Percentiles rank a stretch among this genome's conserved stretches.
Evolutionary conservation across 768 basidiomycete species (phyloP).

Genomic region (Pleurotus giganteus): DNA sequence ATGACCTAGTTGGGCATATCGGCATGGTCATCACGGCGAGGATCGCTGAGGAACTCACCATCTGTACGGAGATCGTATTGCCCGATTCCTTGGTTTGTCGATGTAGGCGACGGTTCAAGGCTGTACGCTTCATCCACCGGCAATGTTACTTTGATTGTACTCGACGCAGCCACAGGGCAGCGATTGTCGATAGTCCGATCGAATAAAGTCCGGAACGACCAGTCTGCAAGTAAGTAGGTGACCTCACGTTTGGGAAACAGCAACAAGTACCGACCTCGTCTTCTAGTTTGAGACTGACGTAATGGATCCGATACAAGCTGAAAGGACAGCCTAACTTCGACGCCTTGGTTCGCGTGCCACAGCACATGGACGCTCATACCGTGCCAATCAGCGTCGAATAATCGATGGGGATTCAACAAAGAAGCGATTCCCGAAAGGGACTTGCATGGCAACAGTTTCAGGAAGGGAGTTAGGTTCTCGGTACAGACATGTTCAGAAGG

Average conservation of each 20-base stretch:
- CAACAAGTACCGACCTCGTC: conserved; percentile 48
- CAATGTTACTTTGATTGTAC: conserved; percentile 48
- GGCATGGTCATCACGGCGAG: conserved; percentile 6
- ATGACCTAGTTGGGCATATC: conserved; percentile 25
- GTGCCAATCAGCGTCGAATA: conserved; percentile 93
- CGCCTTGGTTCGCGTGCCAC: conserved; percentile 52
- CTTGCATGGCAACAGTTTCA: conserved; percentile 93
- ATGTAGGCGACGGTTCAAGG: conserved; percentile 52
- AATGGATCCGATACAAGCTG: conserved; percentile 83
- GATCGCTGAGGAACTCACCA: conserved; percentile 29
- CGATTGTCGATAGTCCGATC: conserved; percentile 57
- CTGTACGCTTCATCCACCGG: conserved; percentile 41
- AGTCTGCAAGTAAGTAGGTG: conserved; percentile 45
- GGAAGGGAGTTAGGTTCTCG: conserved; percentile 94
- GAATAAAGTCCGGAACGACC: conserved; percentile 70
- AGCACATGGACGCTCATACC: conserved; percentile 79
- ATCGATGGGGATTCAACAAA: conserved; percentile 78
- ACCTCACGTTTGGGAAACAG: neutral
- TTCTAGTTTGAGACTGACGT: conserved; percentile 44
- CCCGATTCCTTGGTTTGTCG: conserved; percentile 31
- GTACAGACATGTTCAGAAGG: conserved; percentile 93
- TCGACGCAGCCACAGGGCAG: conserved; percentile 71
- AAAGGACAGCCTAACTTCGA: conserved; percentile 66
- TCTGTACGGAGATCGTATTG: conserved; percentile 45
- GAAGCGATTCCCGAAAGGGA: conserved; percentile 79